A percentile compares a stretch with the other conserved stretches of the same genome.
Evolutionary conservation across 1,139 yeast genomes (phyloP).

Genomic region (Blastobotrys illinoisensis): DNA sequence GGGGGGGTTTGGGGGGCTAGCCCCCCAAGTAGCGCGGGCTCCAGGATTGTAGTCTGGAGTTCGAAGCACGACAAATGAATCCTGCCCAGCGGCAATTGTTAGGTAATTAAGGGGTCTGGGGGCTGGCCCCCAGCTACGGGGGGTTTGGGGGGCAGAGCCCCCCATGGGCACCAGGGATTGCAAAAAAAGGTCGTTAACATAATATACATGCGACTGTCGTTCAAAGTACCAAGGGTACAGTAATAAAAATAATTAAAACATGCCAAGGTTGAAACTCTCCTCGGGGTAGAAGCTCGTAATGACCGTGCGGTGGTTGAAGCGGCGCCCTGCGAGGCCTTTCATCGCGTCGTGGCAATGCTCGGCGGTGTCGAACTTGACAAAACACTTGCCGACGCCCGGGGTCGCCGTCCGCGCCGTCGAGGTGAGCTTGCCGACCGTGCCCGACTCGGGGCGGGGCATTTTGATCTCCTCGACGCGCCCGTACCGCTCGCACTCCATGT

Average conservation of each 20-base stretch:
- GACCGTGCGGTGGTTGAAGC: constrained; percentile 65
- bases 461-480: constrained; percentile 52
- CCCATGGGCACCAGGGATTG: no score
- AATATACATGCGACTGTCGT: background rate
- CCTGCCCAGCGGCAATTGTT: no score
- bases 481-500: constrained; percentile 44
- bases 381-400: constrained; percentile 69
- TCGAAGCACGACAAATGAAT: no score
- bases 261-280: constrained; percentile 40
- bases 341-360: constrained; percentile 55
- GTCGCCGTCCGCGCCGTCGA: constrained; percentile 26
- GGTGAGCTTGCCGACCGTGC: constrained; percentile 33
- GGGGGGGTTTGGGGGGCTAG: no score
- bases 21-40: no score
- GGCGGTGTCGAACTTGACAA: constrained; percentile 53
- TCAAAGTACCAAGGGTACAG: background rate
- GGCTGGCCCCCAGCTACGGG: no score
- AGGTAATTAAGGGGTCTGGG: no score
- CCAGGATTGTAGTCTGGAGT: no score
- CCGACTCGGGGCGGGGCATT: constrained; percentile 63
- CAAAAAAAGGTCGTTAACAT: background rate
- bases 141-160: no score
- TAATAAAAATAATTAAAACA: constrained; percentile 20
- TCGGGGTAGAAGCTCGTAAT: constrained; percentile 60
- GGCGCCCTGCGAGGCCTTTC: constrained; percentile 59